Evolutionary conservation across 768 basidiomycete species (phyloP), one percentile per base, ranked within the genome.

Genomic region (Xanthoconium stramineum): DNA sequence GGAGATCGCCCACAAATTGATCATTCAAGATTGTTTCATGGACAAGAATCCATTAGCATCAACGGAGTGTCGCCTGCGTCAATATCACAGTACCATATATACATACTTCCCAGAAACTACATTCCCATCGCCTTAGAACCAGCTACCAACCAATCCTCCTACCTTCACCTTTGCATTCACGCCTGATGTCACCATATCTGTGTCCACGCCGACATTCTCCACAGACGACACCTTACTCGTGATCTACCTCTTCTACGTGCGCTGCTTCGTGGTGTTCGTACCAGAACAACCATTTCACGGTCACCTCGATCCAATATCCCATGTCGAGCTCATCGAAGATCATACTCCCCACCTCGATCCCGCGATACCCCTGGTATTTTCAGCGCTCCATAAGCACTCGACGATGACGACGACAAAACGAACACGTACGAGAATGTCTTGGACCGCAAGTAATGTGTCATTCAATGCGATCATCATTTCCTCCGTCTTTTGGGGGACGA

Each of bases 271-370:
- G 7, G 28, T 30, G 47, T 19, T 44, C 29, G 5, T 14, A 24
- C 33, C 37, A 29, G 17, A 44, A 8, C 24, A 11, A 32, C 12
- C 2, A 37, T 28, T 38, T 30, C 45, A 67, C 17, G 0, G 49
- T 47, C 10, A 57, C 39, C 29, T 24, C 39, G 46, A 63, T 39
- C 56, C 60, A 62, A 45, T 65, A 62, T 29, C 66, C 65, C 56
- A 60, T 48, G n/a, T 68, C 58, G 33, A 66, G 30, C 11, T 58
- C 50, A 10, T 53, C 49, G 1, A 57, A 33, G 3, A 35, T 47
- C 24, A 58, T 14, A 3, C 14, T 24, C 4, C 17, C 12, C 4
- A 55, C 24, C 15, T 59, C 58, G 7, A 65, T 39, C 8, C 54
- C 48, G 9, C 20, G 40, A 17, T 32, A 30, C n/a, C 7, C 20